These are phyloP conservation scores for Fomitopsis betulina DNA, from an alignment of 1,284 basidiomycete species.

Conservation along the genomic window DNA sequence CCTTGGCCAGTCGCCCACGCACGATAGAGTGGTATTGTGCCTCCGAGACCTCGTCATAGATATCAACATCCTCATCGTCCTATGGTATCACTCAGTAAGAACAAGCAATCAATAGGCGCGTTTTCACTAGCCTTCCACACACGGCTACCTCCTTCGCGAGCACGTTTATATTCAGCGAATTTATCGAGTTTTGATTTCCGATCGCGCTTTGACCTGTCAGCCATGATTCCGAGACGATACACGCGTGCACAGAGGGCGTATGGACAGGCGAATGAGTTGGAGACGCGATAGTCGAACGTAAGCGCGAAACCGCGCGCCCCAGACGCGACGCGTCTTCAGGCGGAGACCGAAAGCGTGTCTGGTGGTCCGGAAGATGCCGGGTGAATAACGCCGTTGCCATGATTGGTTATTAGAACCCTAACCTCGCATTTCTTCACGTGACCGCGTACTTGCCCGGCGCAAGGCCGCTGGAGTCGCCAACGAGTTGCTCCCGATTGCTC, in stretches of 20 bases:
- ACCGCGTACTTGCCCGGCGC: not conserved
- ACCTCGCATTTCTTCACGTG: not conserved
- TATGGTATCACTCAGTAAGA: constrained; percentile 16
- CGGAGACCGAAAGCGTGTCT: constrained; percentile 41
- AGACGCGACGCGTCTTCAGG: constrained; percentile 25
- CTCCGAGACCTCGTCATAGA: constrained; percentile 94
- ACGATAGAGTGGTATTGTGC: constrained; percentile 90
- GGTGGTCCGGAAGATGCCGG: not conserved
- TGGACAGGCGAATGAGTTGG: not conserved
- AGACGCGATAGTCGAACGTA: not conserved
- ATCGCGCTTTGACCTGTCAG: constrained; percentile 25
- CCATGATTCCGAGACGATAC: constrained; percentile 13
- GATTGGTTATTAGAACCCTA: constrained; percentile 1
- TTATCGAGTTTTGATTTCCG: constrained; percentile 27
- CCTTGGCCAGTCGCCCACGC: constrained; percentile 77
- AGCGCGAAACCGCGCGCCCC: constrained; percentile 15
- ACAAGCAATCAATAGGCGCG: not conserved
- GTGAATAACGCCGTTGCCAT: not conserved
- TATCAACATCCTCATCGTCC: constrained; percentile 62
- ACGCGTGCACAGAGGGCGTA: not conserved
- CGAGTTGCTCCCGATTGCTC: constrained; percentile 6
- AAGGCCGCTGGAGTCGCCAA: constrained; percentile 2
- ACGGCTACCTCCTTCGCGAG: constrained; percentile 32
- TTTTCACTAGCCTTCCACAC: constrained; percentile 28
- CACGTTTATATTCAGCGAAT: constrained; percentile 30